These are phyloP conservation scores for Mortierella hygrophila DNA, from an alignment of 192 early-diverging fungal species.

Conservation along the genomic window DNA sequence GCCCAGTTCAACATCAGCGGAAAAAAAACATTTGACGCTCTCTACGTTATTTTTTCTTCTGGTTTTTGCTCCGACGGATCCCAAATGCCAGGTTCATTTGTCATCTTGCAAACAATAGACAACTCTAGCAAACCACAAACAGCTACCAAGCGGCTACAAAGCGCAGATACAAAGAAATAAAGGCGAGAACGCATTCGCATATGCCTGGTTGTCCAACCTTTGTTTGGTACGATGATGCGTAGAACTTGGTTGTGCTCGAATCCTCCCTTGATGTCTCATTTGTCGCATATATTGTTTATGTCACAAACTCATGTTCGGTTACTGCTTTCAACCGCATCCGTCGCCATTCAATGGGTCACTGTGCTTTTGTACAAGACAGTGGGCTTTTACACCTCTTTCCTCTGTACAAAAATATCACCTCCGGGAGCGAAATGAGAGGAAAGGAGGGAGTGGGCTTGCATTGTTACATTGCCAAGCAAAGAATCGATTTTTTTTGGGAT, in stretches of 20 bases:
- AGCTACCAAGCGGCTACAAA: neutral
- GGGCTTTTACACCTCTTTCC: neutral
- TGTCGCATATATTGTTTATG: neutral
- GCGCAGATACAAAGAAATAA: neutral
- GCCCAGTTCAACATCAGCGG: neutral
- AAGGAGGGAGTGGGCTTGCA: neutral
- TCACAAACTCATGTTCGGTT: conserved; percentile 4
- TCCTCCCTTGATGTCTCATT: neutral
- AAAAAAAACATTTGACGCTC: neutral
- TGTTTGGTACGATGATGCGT: neutral
- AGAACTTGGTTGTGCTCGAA: conserved; percentile 9
- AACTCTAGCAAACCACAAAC: neutral
- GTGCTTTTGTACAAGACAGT: neutral
- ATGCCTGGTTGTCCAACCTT: no score
- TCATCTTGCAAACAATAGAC: neutral
- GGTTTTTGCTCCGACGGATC: neutral
- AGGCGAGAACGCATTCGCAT: no score
- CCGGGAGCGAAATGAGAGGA: neutral
- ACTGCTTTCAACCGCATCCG: conserved; percentile 8
- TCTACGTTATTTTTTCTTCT: no score
- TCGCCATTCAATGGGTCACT: neutral
- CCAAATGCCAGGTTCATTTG: conserved; percentile 2
- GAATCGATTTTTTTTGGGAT: neutral
- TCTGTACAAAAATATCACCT: neutral
- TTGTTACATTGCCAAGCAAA: conserved; percentile 3